Base-by-base conservation (phyloP, 2,329 filamentous ascomycete genomes). In the Ophiostoma fasciatum region DNA sequence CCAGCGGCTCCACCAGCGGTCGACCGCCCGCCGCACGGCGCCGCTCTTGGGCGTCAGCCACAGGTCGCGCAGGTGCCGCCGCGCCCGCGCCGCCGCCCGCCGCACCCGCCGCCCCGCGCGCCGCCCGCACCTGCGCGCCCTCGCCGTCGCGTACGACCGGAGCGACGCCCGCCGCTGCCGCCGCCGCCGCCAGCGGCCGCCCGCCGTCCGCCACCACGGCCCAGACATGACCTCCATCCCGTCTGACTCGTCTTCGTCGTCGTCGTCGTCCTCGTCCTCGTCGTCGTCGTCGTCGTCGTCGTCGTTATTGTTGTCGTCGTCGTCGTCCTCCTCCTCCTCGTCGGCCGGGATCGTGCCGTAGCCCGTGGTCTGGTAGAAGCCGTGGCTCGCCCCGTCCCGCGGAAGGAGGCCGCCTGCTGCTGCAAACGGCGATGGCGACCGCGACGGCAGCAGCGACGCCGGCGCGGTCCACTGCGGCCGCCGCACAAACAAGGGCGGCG, bases 1-100 rank as follows among this genome's bases (percentile, higher is more conserved):
- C 62, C 74, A 78, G 25, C 75, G 63, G 44, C 59, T 66, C 66
- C 71, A 79, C 75, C 75, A 80, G 39, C 58, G 63, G 44, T 71
- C 66, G 18, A 78, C 66, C 15, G 72, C 62, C 40, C 61, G 62
- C 49, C 61, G 68, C 19, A 79, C 74, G 4, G 68, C 68, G 21
- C 56, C 53, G 46, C 74, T 68, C 51, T 64, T 64, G 29, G 75
- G 75, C 42, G 68, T 64, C 35, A 80, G 60, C 66, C 74, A 76
- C 4, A 76, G 57, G 49, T 77, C 64, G 39, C 62, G 53, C 31
- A 66, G 45, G 37, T 48, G 52, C 22, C 55, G 52, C 36, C 49
- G 48, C 14, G 43, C 36, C 35, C 53, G 50, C 45, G 55, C 51
- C 46, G 23, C 20, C 4, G 14, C n/a, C 20, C 31, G 31, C 10